Base-by-base conservation (phyloP, 1,139 yeast species). In the Blastobotrys apis region DNA sequence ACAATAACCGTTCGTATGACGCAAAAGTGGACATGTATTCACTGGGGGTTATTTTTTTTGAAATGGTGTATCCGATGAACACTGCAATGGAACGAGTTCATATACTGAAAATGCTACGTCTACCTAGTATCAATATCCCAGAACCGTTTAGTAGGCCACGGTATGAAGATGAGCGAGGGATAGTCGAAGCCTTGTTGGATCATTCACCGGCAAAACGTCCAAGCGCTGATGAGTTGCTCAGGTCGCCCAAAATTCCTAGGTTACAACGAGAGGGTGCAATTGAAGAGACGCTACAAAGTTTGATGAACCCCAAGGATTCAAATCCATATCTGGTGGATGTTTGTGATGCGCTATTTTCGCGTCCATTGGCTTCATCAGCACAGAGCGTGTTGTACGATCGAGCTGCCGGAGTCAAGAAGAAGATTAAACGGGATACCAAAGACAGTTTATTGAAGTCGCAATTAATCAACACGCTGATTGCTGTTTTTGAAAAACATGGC, bases 21-120 rank as follows among this genome's bases (percentile, higher is more conserved):
- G 95, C 85, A 52, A 92, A 92, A 55, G 95, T 92, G 20, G 98
- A 94, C 62, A 83, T 94, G 86, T 94, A 88, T 62, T 88, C 98
- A 0, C 66, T 94, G 42, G 98, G 98, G 3, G 78, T 94, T 25
- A 92, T 94, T 2, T 87, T 92, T 60, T 92, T 92, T 63, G 98
- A 94, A 62, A 90, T 94, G 97, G 77, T 88, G 26, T 87, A 82
- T 63, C 73, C 82, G 0, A 73, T 92, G 58, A 71, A 73, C 13
- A 94, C 98, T 0, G 92, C 88, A 2, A 92, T 94, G 97, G 98
- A 94, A 62, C 73, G 98, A 44, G 90, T 84, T 2, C 72, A 73
- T 39, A 84, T 79, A 9, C 67, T 92, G 22, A 76, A 80, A 48
- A 73, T 75, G 27, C 65, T 92, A 41, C 71, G 98, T 45, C 62